Conservation (phyloP, 495 filamentous ascomycete species). For the Letharia lupina region DNA sequence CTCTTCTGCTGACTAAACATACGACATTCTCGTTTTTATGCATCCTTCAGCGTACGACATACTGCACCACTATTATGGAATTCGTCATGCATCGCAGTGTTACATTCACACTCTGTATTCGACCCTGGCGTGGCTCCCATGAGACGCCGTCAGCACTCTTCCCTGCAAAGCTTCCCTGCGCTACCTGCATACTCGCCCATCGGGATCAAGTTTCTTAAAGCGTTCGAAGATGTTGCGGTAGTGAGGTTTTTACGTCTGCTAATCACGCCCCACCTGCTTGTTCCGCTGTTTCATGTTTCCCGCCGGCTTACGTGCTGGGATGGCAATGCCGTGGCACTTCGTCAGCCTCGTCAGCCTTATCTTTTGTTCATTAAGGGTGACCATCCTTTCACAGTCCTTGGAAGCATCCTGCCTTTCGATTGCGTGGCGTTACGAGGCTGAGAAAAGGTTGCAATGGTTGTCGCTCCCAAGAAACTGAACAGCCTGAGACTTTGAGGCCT, state of each 20-base stretch:
- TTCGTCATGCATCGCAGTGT: no score
- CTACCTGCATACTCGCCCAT: no score
- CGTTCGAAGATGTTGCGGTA: not conserved
- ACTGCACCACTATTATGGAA: no score
- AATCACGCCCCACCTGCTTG: no score
- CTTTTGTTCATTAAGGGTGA: not conserved
- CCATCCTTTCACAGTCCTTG: not conserved
- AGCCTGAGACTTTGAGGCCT: not conserved
- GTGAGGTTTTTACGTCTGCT: not conserved
- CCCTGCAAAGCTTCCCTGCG: no score
- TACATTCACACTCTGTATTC: no score
- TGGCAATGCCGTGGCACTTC: not conserved
- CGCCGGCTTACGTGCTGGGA: not conserved
- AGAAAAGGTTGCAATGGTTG: not conserved
- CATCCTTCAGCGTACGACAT: no score
- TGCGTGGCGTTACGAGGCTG: not conserved
- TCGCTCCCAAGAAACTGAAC: not conserved
- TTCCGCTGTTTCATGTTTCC: not conserved
- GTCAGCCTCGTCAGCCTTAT: not conserved
- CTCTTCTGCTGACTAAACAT: no score
- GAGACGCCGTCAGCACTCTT: no score
- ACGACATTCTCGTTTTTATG: no score
- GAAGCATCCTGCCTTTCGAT: not conserved
- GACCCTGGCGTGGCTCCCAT: no score
- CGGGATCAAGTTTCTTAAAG: no score